Conservation (phyloP, 2,329 filamentous ascomycete species). For the Botrytis tulipae region DNA sequence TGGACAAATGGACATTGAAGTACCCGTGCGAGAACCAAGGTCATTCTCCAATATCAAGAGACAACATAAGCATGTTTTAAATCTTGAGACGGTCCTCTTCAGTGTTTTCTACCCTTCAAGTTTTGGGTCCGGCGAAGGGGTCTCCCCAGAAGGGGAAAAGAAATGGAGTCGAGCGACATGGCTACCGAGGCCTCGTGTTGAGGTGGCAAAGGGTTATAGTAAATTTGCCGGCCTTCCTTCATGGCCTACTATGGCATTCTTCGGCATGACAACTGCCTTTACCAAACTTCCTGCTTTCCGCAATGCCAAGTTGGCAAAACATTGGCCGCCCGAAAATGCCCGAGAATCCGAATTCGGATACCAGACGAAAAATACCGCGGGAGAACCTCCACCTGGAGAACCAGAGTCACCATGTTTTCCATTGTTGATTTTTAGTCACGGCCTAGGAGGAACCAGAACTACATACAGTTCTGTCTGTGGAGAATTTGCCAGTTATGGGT, state of each 20-base stretch:
- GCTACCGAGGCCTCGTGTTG: conserved; percentile 57
- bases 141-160: conserved; percentile 42
- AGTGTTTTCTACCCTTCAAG: conserved; percentile 64
- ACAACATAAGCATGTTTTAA: conserved; percentile 47
- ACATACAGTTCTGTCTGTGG: conserved; percentile 62
- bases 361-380: conserved; percentile 44
- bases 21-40: conserved; percentile 48
- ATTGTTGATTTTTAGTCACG: conserved; percentile 65
- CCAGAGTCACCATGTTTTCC: conserved; percentile 52
- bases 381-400: conserved; percentile 42
- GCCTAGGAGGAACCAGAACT: conserved; percentile 61
- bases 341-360: conserved; percentile 40
- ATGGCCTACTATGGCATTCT: conserved; percentile 46
- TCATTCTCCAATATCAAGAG: conserved; percentile 51
- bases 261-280: conserved; percentile 53
- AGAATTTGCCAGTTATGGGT: conserved; percentile 65
- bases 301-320: conserved; percentile 56
- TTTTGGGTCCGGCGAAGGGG: conserved; percentile 42
- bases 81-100: conserved; percentile 60
- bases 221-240: conserved; percentile 56
- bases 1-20: conserved; percentile 54
- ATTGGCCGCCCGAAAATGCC: conserved; percentile 49
- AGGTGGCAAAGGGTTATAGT: conserved; percentile 60
- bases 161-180: conserved; percentile 57
- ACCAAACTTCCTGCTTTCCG: conserved; percentile 64